Base-by-base conservation (phyloP, 2,329 filamentous ascomycete genomes). In the Blastomyces emzantsi region DNA sequence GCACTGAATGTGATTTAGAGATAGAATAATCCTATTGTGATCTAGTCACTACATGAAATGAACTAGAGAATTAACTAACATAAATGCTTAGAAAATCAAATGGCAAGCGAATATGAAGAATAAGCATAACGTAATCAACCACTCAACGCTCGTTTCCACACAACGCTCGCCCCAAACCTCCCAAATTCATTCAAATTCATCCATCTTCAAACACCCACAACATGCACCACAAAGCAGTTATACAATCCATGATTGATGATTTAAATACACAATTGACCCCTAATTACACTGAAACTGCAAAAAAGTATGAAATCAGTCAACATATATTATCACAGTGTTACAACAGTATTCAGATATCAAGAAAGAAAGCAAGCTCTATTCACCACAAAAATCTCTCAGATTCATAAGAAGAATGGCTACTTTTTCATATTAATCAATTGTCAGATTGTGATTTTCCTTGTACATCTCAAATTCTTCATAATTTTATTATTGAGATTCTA, bases 331-430 rank as follows among this genome's bases (percentile, higher is more conserved):
- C 7, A 33, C 7, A 5, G 7, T 8, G 33, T 33, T 33, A 33
- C 33, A 33, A 33, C 4, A 8, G 4, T 8, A 30, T 8, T 33
- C 4, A 33, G 33, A 33, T 47, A 19, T 62, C 25, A n/a, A 59
- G 60, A 54, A 47, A 13, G 6, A n/a, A 64, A 62, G 59, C 41
- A 43, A 43, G 1, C 13, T 43, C 41, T 43, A 43, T 15, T 15
- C 41, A 43, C 41, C 17, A 0, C 13, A 43, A 43, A 17, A 43
- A 15, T 15, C 43, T 45, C 43, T 19, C 4, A 19, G 17, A 45
- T 45, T 45, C n/a, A 22, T 30, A 64, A 62, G 60, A 64, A 39
- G 3, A 28, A 47, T 6, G 9, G 17, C 63, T 64, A 19, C 39
- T 64, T 39, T 19, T 30, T 39, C 30, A 56, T 56, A 56, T 56